A percentile compares a stretch with the other conserved stretches of the same genome.
Evolutionary conservation across 164 flowering plant genomes (phyloP).

Genomic region (Santalum album): DNA sequence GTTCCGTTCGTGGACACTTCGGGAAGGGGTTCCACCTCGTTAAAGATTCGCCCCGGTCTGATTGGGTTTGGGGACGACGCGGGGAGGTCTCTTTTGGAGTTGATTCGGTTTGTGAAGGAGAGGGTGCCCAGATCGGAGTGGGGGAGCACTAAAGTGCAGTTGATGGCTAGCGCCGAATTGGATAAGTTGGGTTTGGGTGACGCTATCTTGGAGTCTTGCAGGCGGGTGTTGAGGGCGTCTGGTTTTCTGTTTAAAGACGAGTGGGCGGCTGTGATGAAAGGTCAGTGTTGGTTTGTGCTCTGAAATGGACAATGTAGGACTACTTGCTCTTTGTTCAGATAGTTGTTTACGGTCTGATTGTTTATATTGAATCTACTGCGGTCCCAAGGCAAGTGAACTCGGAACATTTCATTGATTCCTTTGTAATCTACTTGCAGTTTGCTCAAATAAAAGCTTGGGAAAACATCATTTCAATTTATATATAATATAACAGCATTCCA

Average conservation of each 20-base stretch:
- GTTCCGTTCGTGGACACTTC: slow-evolving; percentile 24
- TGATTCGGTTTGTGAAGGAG: slow-evolving; percentile 30
- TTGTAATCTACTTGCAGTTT: no score
- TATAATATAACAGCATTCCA: no score
- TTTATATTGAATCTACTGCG: no score
- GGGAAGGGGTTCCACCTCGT: slow-evolving; percentile 13
- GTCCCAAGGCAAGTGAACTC: no score
- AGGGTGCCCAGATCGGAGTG: slow-evolving; percentile 31
- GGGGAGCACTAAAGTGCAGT: slow-evolving; percentile 27
- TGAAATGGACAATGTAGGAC: no score
- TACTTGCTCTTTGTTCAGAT: no score
- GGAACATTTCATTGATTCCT: no score
- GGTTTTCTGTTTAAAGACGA: slow-evolving; percentile 40
- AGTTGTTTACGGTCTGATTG: no score
- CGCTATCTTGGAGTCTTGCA: slow-evolving; percentile 25
- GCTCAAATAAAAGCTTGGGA: no score
- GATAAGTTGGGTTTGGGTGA: slow-evolving; percentile 9
- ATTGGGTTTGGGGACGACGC: slow-evolving; percentile 19
- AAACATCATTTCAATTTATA: no score
- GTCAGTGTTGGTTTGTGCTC: slow-evolving; percentile 8
- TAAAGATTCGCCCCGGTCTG: slow-evolving; percentile 17
- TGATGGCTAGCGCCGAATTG: slow-evolving; percentile 24
- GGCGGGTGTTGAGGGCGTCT: slow-evolving; percentile 30
- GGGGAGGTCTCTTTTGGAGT: slow-evolving; percentile 17
- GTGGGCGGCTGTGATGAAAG: slow-evolving; percentile 40